Conservation (phyloP, 768 basidiomycete species). For the Suillus ampliporus region DNA sequence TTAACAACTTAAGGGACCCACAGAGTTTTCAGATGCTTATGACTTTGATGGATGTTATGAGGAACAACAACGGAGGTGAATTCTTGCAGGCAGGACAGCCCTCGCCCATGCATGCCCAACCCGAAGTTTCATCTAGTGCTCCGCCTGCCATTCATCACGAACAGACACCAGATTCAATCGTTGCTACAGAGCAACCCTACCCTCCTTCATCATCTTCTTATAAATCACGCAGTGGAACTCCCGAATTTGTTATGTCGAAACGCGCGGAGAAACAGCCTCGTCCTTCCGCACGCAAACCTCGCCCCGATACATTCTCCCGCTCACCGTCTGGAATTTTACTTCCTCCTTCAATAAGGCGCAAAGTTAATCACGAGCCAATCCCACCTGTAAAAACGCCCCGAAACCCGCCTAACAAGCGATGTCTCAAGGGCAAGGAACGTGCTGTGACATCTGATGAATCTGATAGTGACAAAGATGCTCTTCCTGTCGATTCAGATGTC, state of each 20-base stretch:
- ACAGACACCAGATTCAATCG: neutral
- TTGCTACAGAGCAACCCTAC: neutral
- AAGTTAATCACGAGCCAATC: constrained; percentile 12
- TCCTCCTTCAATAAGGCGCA: constrained; percentile 26
- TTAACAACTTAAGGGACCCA: constrained; percentile 3
- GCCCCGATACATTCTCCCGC: constrained; percentile 11
- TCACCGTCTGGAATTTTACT: constrained; percentile 12
- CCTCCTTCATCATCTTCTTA: constrained; percentile 11
- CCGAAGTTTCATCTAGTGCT: constrained; percentile 9
- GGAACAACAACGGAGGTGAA: constrained; percentile 14
- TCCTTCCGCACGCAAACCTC: constrained; percentile 13
- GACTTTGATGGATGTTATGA: constrained; percentile 18
- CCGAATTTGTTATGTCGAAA: neutral
- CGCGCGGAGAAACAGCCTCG: neutral
- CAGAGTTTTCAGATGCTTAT: constrained; percentile 9
- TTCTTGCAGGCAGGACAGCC: constrained; percentile 8
- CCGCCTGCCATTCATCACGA: neutral
- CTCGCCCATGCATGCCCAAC: constrained; percentile 6
- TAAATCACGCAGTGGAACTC: neutral
- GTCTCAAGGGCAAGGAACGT: constrained; percentile 37
- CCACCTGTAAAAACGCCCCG: constrained; percentile 21
- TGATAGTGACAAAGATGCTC: constrained; percentile 22
- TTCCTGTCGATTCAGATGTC: constrained; percentile 14
- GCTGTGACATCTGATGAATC: constrained; percentile 22
- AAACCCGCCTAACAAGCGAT: constrained; percentile 23